Base-by-base conservation (phyloP, 139 green algal genomes). In the Picochlorum sp. region DNA sequence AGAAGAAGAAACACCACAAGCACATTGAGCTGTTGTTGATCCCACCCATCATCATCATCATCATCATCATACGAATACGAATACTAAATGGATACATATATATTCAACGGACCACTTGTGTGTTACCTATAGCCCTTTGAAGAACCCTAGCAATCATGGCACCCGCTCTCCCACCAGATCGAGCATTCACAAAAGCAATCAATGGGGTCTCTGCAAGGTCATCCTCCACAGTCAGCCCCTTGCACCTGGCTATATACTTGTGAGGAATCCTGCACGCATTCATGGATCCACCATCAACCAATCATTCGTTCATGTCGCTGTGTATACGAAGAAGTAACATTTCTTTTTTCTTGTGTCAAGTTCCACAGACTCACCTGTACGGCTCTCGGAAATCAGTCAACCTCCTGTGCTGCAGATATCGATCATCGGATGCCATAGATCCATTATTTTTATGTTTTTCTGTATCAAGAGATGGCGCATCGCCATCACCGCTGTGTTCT, bases 101-200 rank as follows among this genome's bases (percentile, higher is more conserved):
- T 18, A 62, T 20, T 50, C n/a, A 54, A 54, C 47, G 47, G 16
- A 54, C 47, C 56, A 79, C 62, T 65, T 95, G 88, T 23, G 69
- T 67, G 8, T 80, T 62, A 6, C 88, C 88, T 20, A 96, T 41
- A 7, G 71, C 64, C 14, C 70, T 69, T 52, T 63, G 81, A 8
- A 95, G 82, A 26, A 71, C 67, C n/a, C 75, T 58, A 10, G 80
- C 73, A 28, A 96, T 73, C 32, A 76, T 52, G 3, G 83, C 62
- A 2, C 89, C 89, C 13, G 76, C 80, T 1, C 72, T 80, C 5
- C 88, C 87, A 13, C 88, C 88, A 6, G 80, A 87, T 11, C 78
- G 70, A 1, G 83, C 83, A 51, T 95, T 95, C 68, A 95, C 84
- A 58, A 95, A 95, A 16, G 81, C 82, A n/a, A 95, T 82, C 3